A percentile compares a stretch with the other conserved stretches of the same genome.
These are phyloP conservation scores for Trifolium fragiferum DNA, from an alignment of 306 rosid genomes.

Conservation along the genomic window DNA sequence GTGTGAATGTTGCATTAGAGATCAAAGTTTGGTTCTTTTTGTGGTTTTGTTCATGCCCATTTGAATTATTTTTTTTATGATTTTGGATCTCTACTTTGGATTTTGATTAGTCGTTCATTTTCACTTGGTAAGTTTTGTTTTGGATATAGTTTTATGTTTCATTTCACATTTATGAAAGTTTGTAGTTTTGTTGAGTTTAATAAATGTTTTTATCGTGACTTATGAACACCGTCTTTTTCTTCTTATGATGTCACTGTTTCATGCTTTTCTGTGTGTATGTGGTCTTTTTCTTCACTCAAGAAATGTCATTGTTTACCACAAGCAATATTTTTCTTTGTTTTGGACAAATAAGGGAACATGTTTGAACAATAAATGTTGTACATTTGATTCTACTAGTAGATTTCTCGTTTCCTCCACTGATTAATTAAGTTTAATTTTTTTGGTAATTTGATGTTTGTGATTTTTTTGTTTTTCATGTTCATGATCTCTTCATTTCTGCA, in stretches of 20 bases:
- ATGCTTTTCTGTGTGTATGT: slow-evolving; percentile 36
- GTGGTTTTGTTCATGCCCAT: slow-evolving; percentile 43
- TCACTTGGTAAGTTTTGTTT: slow-evolving; percentile 48
- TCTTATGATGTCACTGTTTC: slow-evolving; percentile 44
- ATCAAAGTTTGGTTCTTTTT: slow-evolving; percentile 39
- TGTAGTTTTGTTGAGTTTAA: slow-evolving; percentile 33
- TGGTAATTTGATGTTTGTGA: slow-evolving; percentile 13
- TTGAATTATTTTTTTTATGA: slow-evolving; percentile 46
- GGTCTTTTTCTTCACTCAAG: slow-evolving; percentile 35
- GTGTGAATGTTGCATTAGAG: slow-evolving; percentile 45
- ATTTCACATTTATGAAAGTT: slow-evolving; percentile 28
- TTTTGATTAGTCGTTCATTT: slow-evolving; percentile 29
- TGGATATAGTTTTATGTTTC: slow-evolving; percentile 38
- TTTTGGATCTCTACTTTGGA: slow-evolving; percentile 24
- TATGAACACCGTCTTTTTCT: slow-evolving; percentile 39
- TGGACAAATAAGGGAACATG: background rate
- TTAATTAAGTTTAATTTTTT: background rate
- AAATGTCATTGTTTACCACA: slow-evolving; percentile 34
- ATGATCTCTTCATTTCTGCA: slow-evolving; percentile 42
- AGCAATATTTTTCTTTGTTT: background rate
- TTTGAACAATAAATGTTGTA: slow-evolving; percentile 22
- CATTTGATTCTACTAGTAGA: slow-evolving; percentile 11
- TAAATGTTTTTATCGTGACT: slow-evolving; percentile 28
- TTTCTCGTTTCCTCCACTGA: slow-evolving; percentile 14
- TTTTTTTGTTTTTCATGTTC: slow-evolving; percentile 40